Base-by-base conservation (phyloP, 257 asterid species). In the Nicotiana sylvestris region DNA sequence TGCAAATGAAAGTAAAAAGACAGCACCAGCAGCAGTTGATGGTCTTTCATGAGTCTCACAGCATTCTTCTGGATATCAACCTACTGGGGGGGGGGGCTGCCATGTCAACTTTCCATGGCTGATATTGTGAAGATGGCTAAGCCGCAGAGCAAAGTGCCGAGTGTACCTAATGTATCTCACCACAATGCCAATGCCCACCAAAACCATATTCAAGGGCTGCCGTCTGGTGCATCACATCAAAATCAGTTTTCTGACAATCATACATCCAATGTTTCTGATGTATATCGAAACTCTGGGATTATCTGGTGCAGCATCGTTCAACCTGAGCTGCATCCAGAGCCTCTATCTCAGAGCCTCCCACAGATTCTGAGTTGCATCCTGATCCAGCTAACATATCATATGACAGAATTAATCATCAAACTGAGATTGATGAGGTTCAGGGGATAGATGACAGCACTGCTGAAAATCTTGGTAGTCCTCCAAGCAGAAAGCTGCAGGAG, bases 41-140 rank as follows among this genome's bases (percentile, higher is more conserved):
- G 88, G 81, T 64, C 60, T 67, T 56, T 85, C 87, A 82, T 86
- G 91, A 72, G 86, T 79, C 82, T 81, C 83, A 61, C 93, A 90
- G 80, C 85, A 87, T 77, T 82, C 90, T 81, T 78, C 92, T 66
- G 93, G 89, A 81, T 83, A 88, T 85, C 96, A 86, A 79, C 78
- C 92, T 86, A 84, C 94, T 67, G 93, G 98, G 95, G 87, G 76
- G 87, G 76, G 6, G 92, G 92, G 82, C 82, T 84, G 87, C 93
- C 97, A 6, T 97, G 94, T 86, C 97, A 93, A 87, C 88, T 92
- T 37, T 92, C 99, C 80, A 93, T 96, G 98, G 97, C 97, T 81
- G 97, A 93, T 89, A 90, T 94, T 85, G 97, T 94, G 91, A 94
- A 93, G 93, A 94, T 92, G 98, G 98, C 97, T 53, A 91, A 86